Base-by-base conservation (phyloP, 2,329 filamentous ascomycete genomes). In the Hypoxylon sp. region DNA sequence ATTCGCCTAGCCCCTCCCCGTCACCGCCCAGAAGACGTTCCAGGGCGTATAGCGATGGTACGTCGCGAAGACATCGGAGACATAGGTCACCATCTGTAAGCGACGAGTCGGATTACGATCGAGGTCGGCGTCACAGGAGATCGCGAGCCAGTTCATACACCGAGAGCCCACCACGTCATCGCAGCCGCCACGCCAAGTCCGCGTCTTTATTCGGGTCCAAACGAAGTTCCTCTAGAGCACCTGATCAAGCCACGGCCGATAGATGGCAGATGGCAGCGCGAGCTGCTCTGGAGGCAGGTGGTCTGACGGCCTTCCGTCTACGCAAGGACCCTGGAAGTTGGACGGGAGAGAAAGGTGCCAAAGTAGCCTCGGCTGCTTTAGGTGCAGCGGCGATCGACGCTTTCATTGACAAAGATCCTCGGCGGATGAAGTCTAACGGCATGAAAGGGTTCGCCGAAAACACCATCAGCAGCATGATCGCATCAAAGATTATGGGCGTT, bases 351-450 rank as follows among this genome's bases (percentile, higher is more conserved):
- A 80, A 80, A 56, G 77, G 76, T 4, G 74, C 74, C 32, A 76
- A 76, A 42, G 67, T 80, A 2, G 78, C 75, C 1, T 76, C 76
- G 2, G 76, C 77, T 2, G 78, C 77, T 2, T 51, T 80, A 1
- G 76, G 76, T 12, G 77, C 78, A 1, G 78, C 77, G 0, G 64
- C 79, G 12, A 72, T 78, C 27, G 77, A 79, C 49, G 75, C 76
- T 0, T 73, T 79, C 21, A 70, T 76, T 25, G 67, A 69, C 30
- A 62, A 67, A 15, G 67, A 69, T 35, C 67, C 67, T 0, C 48
- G 63, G 13, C 62, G 57, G 2, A 17, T 51, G 9, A 60, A 51
- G 12, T 46, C 62, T 8, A 53, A 34, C 6, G 59, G 59, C 2
- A 36, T 69, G n/a, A 67, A 65, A 26, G 65, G 67, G 2, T 63